Percentiles rank a stretch among this genome's conserved stretches.
Evolutionary conservation across 2,329 filamentous ascomycete genomes (phyloP).

Genomic region (Dryadomyces sulphureus): DNA sequence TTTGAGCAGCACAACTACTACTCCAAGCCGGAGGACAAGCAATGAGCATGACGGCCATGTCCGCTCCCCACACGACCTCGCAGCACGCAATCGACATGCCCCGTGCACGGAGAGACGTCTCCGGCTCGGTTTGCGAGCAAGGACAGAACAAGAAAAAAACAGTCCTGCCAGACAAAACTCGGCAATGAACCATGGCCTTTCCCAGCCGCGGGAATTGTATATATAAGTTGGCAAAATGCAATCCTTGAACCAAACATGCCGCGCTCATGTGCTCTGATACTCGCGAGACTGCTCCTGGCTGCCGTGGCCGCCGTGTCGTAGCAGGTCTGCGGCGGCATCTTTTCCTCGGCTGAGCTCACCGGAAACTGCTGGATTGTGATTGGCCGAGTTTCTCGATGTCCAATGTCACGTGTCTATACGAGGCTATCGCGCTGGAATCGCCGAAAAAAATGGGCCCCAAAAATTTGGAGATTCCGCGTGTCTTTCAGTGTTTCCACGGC

Average conservation of each 20-base stretch:
- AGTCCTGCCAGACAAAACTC: background rate
- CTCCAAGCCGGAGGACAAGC: conserved; percentile 28
- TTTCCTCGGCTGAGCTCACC: conserved; percentile 9
- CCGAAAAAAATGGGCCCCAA: conserved; percentile 2
- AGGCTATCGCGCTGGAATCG: background rate
- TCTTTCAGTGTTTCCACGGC: background rate
- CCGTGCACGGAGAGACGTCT: background rate
- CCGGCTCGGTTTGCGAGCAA: background rate
- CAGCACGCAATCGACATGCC: background rate
- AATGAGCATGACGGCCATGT: background rate
- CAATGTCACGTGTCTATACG: background rate
- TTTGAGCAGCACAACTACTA: conserved; percentile 70
- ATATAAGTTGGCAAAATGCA: conserved; percentile 6
- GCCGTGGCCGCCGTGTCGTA: background rate
- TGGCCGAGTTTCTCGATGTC: conserved; percentile 6
- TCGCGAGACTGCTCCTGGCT: too few species aligned
- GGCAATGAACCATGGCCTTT: background rate
- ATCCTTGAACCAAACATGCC: background rate
- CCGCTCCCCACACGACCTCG: background rate
- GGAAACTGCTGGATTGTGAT: conserved; percentile 10
- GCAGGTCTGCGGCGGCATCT: background rate
- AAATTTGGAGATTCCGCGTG: background rate
- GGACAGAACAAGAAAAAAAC: background rate
- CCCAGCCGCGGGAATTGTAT: conserved; percentile 1
- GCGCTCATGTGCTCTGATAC: too few species aligned